Evolutionary conservation across 139 green algal species (phyloP), one percentile per base, ranked within the genome.

Genomic region (Picochlorum sp.): DNA sequence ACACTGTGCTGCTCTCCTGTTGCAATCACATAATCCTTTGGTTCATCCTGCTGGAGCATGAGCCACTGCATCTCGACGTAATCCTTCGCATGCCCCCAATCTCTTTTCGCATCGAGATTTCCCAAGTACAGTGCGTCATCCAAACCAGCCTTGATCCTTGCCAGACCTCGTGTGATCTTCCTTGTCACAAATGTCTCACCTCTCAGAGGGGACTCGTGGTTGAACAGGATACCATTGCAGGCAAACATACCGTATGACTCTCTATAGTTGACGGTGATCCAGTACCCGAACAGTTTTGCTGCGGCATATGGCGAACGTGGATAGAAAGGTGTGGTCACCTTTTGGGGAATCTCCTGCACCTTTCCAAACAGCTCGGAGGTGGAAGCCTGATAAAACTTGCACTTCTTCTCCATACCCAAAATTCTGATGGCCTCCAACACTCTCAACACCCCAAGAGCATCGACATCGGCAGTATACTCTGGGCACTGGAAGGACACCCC

Each of bases 171-270:
- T 3, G 83, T 86, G 56, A 89, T 84, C 73, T 92, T 92, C 52
- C 85, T 74, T 6, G 85, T 92, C 8, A 92, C 85, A 65, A 92
- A 92, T 16, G 74, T 89, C 68, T 89, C 80, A 46, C 85, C 85
- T 65, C 85, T 80, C 6, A 79, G 72, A 11, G 85, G 84, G 2
- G 69, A 83, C 72, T 92, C 85, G 68, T 92, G 85, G 72, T 92
- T 92, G 79, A 92, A 92, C 20, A 92, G 78, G 47, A 92, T 86
- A 57, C 85, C 85, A 68, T 90, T 90, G 74, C 80, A 86, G 50
- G 76, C 79, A 60, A 80, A 89, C 67, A 91, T 89, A 59, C 78
- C 60, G 68, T 91, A 90, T 1, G 85, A 73, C 70, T 92, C 82
- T 20, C 84, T 69, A 77, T 90, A 90, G 69, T 90, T 90, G 1